Evolutionary conservation across 2,329 filamentous ascomycete genomes (phyloP).

Genomic region (Diaporthe nobilis): DNA sequence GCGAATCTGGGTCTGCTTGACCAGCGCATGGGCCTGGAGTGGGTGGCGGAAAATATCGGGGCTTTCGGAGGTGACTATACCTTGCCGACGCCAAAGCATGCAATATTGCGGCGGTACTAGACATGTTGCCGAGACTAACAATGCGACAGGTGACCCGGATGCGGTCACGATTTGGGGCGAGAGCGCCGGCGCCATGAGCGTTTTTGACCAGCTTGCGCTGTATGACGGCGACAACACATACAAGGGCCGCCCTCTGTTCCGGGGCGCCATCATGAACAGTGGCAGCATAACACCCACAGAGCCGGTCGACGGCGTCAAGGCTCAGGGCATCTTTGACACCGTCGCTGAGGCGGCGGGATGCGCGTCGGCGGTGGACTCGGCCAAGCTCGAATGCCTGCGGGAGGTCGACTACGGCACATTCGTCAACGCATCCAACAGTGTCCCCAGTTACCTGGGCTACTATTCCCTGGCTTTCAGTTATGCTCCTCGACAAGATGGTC

Average conservation of each 20-base stretch:
- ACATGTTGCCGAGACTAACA: too few species aligned
- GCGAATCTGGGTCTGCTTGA: slow-evolving; percentile 81
- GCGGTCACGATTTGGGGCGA: slow-evolving; percentile 88
- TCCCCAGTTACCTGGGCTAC: slow-evolving; percentile 78
- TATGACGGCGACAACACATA: slow-evolving; percentile 81
- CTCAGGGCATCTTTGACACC: slow-evolving; percentile 74
- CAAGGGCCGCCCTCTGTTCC: slow-evolving; percentile 82
- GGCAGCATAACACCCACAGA: slow-evolving; percentile 74
- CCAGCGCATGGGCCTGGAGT: slow-evolving; percentile 79
- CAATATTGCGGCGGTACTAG: too few species aligned
- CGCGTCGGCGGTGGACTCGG: slow-evolving; percentile 60
- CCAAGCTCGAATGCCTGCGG: slow-evolving; percentile 76
- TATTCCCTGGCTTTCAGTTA: slow-evolving; percentile 79
- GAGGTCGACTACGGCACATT: slow-evolving; percentile 70
- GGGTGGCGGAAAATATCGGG: slow-evolving; percentile 83
- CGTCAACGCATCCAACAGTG: slow-evolving; percentile 77
- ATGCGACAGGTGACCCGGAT: slow-evolving; percentile 66
- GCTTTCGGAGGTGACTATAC: slow-evolving; percentile 74
- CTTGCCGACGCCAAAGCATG: too few species aligned
- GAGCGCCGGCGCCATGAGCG: slow-evolving; percentile 79
- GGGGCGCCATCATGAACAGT: slow-evolving; percentile 83
- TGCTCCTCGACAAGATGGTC: slow-evolving; percentile 80
- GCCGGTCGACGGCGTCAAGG: slow-evolving; percentile 75
- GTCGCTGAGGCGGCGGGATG: slow-evolving; percentile 76
- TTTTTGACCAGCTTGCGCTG: slow-evolving; percentile 81